These are phyloP conservation scores for Leishmania gerbilli DNA, from an alignment of 208 protist species.

Conservation along the genomic window DNA sequence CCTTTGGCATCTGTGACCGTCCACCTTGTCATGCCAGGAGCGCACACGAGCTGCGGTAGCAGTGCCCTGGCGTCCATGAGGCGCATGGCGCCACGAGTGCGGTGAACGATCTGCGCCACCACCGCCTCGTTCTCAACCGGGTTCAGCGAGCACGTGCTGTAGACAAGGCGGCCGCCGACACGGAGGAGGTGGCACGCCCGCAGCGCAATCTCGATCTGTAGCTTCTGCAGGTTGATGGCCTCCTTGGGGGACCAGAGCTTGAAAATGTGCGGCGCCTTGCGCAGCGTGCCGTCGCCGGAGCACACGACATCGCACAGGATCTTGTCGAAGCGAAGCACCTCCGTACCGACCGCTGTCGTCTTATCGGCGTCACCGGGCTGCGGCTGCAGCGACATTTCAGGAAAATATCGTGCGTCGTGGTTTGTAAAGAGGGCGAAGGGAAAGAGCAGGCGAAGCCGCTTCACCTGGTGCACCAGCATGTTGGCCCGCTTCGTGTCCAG, in stretches of 20 bases:
- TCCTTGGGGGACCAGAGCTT: constrained; percentile 80
- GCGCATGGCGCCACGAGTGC: constrained; percentile 76
- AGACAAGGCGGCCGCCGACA: constrained; percentile 92
- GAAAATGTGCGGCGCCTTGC: constrained; percentile 85
- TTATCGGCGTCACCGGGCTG: background rate
- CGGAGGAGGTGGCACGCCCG: constrained; percentile 78
- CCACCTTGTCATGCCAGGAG: constrained; percentile 87
- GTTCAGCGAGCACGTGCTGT: constrained; percentile 97
- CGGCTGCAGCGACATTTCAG: constrained; percentile 41
- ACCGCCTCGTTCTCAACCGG: constrained; percentile 97
- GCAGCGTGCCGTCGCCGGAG: constrained; percentile 94
- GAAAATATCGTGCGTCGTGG: constrained; percentile 89
- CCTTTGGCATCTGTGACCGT: constrained; percentile 71
- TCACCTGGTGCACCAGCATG: constrained; percentile 88
- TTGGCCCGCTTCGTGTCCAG: constrained; percentile 83
- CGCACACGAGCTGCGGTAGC: constrained; percentile 72
- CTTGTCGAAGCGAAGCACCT: constrained; percentile 87
- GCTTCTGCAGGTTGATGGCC: constrained; percentile 75
- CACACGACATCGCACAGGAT: constrained; percentile 96
- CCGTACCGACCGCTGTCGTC: constrained; percentile 12
- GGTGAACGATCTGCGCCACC: constrained; percentile 88
- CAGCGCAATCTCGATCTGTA: constrained; percentile 87
- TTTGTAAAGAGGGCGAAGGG: constrained; percentile 91
- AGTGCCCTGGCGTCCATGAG: constrained; percentile 88
- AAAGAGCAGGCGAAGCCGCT: constrained; percentile 83